Conservation (phyloP, 768 basidiomycete genomes). For the Termitomyces sp. region DNA sequence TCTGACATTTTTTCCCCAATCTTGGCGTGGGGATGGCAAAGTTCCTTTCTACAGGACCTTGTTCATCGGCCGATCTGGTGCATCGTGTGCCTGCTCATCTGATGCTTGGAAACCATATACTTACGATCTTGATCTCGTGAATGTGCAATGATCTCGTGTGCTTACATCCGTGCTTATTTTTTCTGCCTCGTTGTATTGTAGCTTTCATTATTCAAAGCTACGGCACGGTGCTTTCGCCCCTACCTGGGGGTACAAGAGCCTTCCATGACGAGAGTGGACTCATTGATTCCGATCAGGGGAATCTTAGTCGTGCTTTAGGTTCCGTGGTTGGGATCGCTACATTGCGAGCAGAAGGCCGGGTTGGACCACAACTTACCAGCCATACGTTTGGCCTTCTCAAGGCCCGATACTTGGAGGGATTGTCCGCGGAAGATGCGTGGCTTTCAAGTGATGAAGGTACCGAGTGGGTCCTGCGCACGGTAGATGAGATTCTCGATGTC, state of each 20-base stretch:
- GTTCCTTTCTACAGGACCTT: not conserved
- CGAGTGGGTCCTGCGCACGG: slow-evolving; percentile 83
- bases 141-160: slow-evolving; percentile 10
- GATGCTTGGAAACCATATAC: slow-evolving; percentile 15
- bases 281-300: slow-evolving; percentile 66
- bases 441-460: slow-evolving; percentile 83
- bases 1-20: slow-evolving; percentile 31
- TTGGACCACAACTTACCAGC: slow-evolving; percentile 83
- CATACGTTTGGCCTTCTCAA: slow-evolving; percentile 91
- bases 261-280: slow-evolving; percentile 37
- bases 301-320: slow-evolving; percentile 80
- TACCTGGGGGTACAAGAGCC: slow-evolving; percentile 53
- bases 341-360: slow-evolving; percentile 79
- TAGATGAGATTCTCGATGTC: slow-evolving; percentile 78
- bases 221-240: slow-evolving; percentile 72
- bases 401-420: slow-evolving; percentile 58
- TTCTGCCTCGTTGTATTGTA: slow-evolving; percentile 28
- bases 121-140: slow-evolving; percentile 12
- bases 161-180: slow-evolving; percentile 15
- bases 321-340: slow-evolving; percentile 85
- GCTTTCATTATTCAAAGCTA: slow-evolving; percentile 88
- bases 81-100: slow-evolving; percentile 27
- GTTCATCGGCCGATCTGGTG: slow-evolving; percentile 26
- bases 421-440: slow-evolving; percentile 73
- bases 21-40: slow-evolving; percentile 20